Evolutionary conservation across 352 stramenopile species (phyloP), one percentile per base, ranked within the genome.

Genomic region (Globisporangium carolinianum): DNA sequence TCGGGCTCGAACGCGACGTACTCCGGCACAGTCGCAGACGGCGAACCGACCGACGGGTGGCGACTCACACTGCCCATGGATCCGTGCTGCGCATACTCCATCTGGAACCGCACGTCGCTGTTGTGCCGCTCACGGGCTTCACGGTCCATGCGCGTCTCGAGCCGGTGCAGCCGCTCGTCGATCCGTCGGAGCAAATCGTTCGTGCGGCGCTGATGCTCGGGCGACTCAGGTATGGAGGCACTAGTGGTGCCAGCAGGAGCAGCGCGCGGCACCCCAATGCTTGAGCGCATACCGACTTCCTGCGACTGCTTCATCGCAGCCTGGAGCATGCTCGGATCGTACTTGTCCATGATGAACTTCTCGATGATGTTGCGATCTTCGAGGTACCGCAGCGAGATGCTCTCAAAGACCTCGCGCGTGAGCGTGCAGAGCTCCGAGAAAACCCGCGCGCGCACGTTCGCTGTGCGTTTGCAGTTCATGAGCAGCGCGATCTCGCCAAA

Each of bases 311-410:
- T 87, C 71, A 92, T 79, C 8, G 80, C 78, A 6, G 79, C 78
- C 51, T 87, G 75, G 0, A 92, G 61, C 76, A 92, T 89, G 0
- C 64, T 58, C 1, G 80, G 78, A 43, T 92, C 79, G 64, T 92
- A 91, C 57, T 89, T 89, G 67, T 91, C 75, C 69, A 90, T 89
- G 62, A 92, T 92, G 58, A 91, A 88, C 57, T 88, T 86, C 53
- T 92, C 83, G 32, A 91, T 92, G 53, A 90, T 85, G 38, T 63
- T 82, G 14, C 83, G 78, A 42, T 92, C 83, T 39, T 92, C 83
- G 14, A 89, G 63, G 58, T 90, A 92, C 0, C 82, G 78, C 41
- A 79, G 59, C 12, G 79, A 89, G 24, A 92, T 89, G 46, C 52
- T 85, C 49, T 92, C 80, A 61, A 92, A 92, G 4, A 87, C 71